Base-by-base conservation (phyloP, 441 rosid genomes). In the Jatropha podagrica region DNA sequence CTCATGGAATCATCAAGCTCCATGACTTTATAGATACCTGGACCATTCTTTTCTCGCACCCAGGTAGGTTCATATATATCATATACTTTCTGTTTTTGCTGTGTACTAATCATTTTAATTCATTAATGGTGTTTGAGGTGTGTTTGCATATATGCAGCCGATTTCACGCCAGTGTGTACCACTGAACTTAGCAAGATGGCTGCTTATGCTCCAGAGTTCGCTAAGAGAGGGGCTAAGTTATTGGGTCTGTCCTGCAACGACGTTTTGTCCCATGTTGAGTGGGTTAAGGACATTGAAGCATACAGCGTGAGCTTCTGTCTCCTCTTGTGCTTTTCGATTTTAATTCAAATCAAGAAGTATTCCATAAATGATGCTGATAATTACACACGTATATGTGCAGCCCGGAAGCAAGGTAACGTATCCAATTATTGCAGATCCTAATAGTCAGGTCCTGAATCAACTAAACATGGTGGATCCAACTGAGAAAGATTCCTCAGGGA, bases 41-140 rank as follows among this genome's bases (percentile, higher is more conserved):
- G 96, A 86, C 96, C 80, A 79, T 92, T 79, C 87, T 91, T 79
- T 95, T 92, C 88, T 93, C 97, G 27, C 98, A 91, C 67, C 94
- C 97, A 3, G 91, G 93, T 23, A 15, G 2, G 0, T 58, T 14
- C 41, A 9, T 6, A 1, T 23, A 1, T 20, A 13, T 2, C 23
- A 4, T 52, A 2, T 23, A 3, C 2, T 72, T 17, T 26, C 2
- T 26, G 48, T n/a, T 13, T 18, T 23, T 74, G 12, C 3, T 26
- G 18, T 15, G 1, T 6, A 44, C 58, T 12, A 20, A 32, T 32
- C 32, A 32, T 32, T 32, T 32, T 32, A 32, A 32, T 32, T 27
- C 4, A 37, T 27, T 61, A 48, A 52, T 65, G 66, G n/a, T 37
- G 42, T 17, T 27, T 11, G 54, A 26, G 12, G 26, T 23, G 41